Evolutionary conservation across 2,329 filamentous ascomycete genomes (phyloP).

Genomic region (Pleurostoma richardsiae): DNA sequence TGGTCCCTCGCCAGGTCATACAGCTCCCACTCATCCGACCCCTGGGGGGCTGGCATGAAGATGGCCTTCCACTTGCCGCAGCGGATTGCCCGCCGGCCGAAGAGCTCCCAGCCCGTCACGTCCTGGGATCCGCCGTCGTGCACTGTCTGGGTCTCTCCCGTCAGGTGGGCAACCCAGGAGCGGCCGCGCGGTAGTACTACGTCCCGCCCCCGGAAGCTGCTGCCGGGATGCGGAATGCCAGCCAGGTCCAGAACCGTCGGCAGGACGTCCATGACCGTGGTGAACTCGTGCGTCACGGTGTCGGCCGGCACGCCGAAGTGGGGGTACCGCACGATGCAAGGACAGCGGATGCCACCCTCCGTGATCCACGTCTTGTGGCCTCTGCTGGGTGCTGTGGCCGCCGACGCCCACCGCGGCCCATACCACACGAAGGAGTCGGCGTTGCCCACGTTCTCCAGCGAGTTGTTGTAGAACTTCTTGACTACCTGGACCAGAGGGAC

Average conservation of each 20-base stretch:
- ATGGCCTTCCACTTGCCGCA: conserved; percentile 24
- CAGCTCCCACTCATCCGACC: conserved; percentile 18
- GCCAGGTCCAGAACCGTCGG: conserved; percentile 43
- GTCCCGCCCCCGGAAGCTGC: conserved; percentile 32
- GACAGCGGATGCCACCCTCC: conserved; percentile 46
- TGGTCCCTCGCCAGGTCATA: conserved; percentile 17
- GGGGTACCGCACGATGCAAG: conserved; percentile 31
- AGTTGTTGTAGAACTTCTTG: conserved; percentile 51
- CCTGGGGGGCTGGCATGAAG: conserved; percentile 15
- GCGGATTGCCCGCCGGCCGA: conserved; percentile 23
- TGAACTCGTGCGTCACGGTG: conserved; percentile 41
- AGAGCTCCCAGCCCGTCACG: conserved; percentile 27
- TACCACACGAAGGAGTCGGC: conserved; percentile 53
- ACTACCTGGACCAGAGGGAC: conserved; percentile 13
- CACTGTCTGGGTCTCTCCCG: conserved; percentile 8
- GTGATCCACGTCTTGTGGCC: conserved; percentile 29
- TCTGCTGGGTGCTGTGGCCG: conserved; percentile 19
- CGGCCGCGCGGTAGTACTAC: conserved; percentile 25
- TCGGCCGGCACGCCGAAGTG: conserved; percentile 16
- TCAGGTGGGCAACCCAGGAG: conserved; percentile 24
- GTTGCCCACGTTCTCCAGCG: conserved; percentile 47
- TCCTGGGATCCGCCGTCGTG: conserved; percentile 15
- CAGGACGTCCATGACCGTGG: conserved; percentile 46
- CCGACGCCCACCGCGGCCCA: conserved; percentile 46
- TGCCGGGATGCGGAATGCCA: conserved; percentile 43